A percentile compares a stretch with the other conserved stretches of the same genome.
Conservation (phyloP, 768 basidiomycete species). For the Suillus spraguei region DNA sequence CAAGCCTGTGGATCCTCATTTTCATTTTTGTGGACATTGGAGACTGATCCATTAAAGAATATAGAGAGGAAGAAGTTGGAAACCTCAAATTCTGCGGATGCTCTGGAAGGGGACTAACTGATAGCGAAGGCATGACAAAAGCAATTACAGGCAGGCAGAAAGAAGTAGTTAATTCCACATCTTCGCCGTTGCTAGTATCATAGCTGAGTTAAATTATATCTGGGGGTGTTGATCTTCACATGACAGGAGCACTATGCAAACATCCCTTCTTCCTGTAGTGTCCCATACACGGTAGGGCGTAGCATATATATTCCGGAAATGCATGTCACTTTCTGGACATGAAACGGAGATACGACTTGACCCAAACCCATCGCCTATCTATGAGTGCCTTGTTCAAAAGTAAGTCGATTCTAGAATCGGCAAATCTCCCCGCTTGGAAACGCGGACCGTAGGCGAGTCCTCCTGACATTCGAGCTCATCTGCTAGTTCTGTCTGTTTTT, state of each 20-base stretch:
- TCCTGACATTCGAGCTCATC: not conserved
- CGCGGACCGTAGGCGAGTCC: constrained; percentile 1
- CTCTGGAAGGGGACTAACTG: not conserved
- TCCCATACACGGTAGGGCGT: not conserved
- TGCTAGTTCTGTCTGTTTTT: not conserved
- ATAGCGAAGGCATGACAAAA: not conserved
- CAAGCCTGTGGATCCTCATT: not conserved
- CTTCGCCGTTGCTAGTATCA: not conserved
- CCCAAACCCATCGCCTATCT: not conserved
- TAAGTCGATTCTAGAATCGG: not conserved
- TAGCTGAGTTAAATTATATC: not conserved
- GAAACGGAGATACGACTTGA: not conserved
- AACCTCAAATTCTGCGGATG: not conserved
- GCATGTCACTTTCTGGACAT: not conserved
- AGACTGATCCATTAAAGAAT: not conserved
- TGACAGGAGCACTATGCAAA: not conserved
- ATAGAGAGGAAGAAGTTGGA: not conserved
- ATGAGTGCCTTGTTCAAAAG: not conserved
- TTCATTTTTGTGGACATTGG: not conserved
- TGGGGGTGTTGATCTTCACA: not conserved
- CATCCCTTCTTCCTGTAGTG: not conserved
- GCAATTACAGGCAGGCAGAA: not conserved
- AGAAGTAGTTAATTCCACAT: not conserved
- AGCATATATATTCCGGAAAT: not conserved
- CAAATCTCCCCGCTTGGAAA: not conserved